These are phyloP conservation scores for Protomyces pachydermus DNA, from an alignment of 1,139 yeast species.

Conservation along the genomic window DNA sequence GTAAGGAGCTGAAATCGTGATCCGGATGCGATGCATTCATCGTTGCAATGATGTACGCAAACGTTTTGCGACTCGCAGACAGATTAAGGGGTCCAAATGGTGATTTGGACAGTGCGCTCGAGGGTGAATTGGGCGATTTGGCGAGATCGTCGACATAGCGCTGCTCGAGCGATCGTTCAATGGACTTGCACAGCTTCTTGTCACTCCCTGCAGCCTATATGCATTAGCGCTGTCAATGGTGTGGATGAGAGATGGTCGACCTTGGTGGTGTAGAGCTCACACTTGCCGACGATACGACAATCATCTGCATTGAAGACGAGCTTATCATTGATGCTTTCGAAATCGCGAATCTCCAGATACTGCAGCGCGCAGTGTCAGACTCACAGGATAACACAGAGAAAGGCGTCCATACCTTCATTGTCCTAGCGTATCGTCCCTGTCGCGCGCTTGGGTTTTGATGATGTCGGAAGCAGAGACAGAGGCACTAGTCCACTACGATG, in stretches of 20 bases:
- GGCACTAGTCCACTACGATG: not conserved
- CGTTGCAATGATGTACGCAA: constrained; percentile 85
- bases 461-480: not conserved
- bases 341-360: constrained; percentile 23
- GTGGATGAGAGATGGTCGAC: constrained; percentile 1
- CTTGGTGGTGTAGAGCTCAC: constrained; percentile 90
- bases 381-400: not conserved
- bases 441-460: not conserved
- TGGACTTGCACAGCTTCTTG: constrained; percentile 76
- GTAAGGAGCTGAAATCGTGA: constrained; percentile 82
- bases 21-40: constrained; percentile 91
- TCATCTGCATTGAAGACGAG: constrained; percentile 84
- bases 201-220: constrained; percentile 76
- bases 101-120: constrained; percentile 43
- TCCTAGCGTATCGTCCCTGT: not conserved
- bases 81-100: constrained; percentile 93
- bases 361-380: not conserved
- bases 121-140: constrained; percentile 15
- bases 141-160: constrained; percentile 23
- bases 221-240: not conserved
- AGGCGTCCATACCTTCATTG: not conserved
- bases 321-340: constrained; percentile 53
- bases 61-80: constrained; percentile 76
- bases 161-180: constrained; percentile 62
- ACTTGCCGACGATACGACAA: constrained; percentile 82